Evolutionary conservation across 2,329 filamentous ascomycete genomes (phyloP), one percentile per base, ranked within the genome.

Genomic region (Aschersonia sp.): DNA sequence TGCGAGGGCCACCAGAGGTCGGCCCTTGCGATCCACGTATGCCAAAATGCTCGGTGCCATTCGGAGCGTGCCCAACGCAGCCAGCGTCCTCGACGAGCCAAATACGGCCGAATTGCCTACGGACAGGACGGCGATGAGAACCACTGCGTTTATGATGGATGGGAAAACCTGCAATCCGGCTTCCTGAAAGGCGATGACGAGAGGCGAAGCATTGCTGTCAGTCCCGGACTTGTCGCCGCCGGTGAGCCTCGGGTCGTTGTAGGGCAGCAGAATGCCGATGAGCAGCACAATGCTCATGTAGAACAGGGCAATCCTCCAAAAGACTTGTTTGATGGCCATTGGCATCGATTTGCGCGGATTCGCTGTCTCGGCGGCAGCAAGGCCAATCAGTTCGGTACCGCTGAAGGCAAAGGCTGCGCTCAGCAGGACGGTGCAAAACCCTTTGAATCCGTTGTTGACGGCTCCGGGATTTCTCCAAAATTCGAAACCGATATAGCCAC

Each of bases 81-180:
- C 85, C 9, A 94, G 76, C 1, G 87, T 94, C 57, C 88, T 80
- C 3, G 85, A 89, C n/a, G 85, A 88, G 40, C 86, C 88, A 58
- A 91, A 94, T 50, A 94, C 80, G 51, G 86, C 80, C 3, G 85
- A 88, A 63, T 94, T 94, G 50, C 86, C 86, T 47, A 94, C 88
- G 5, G 45, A 47, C 31, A 52, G 28, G 29, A 51, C 51, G 31
- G 49, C 45, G 28, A 48, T 29, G 1, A 85, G 89, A 35, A 94
- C 70, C 28, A 92, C 86, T 9, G 86, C 82, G 44, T 52, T 52
- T 28, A 51, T 47, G 12, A 51, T 38, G 30, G 45, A 47, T 1
- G 51, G 51, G 6, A 52, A 47, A 5, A 49, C 45, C 30, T 48
- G 47, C 20, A 47, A 30, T 20, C 51, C 51, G 28, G 49, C 51